These are phyloP conservation scores for Apiotrichum montevideense DNA, from an alignment of 1,284 basidiomycete genomes.

Conservation along the genomic window DNA sequence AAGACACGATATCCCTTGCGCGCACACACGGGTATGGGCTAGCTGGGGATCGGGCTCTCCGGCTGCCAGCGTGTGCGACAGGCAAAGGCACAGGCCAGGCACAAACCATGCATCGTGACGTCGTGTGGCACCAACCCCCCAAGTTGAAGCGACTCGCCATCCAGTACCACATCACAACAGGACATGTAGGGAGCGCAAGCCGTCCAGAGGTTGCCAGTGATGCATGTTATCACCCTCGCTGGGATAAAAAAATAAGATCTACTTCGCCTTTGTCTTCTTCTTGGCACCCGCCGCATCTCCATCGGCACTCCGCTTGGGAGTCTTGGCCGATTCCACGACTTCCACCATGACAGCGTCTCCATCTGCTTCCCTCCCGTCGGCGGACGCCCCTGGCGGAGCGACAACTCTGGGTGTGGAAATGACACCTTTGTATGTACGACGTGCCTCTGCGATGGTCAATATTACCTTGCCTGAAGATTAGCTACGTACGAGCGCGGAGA, in stretches of 20 bases:
- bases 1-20: too few species aligned
- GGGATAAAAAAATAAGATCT: too few species aligned
- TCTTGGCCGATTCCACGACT: neutral
- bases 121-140: neutral
- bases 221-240: too few species aligned
- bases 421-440: slow-evolving; percentile 43
- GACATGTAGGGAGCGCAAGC: too few species aligned
- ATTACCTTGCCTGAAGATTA: too few species aligned
- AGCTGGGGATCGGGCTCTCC: neutral
- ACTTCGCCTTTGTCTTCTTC: slow-evolving; percentile 13
- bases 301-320: neutral
- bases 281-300: neutral
- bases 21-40: neutral
- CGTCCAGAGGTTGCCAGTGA: too few species aligned
- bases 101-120: neutral
- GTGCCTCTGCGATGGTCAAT: slow-evolving; percentile 26
- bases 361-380: neutral
- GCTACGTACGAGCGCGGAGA: slow-evolving; percentile 44
- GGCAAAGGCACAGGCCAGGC: too few species aligned
- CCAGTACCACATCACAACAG: too few species aligned
- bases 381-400: slow-evolving; percentile 11
- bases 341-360: neutral
- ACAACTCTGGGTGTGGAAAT: slow-evolving; percentile 37
- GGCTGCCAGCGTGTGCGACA: neutral
- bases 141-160: neutral